Evolutionary conservation across 2,329 filamentous ascomycete species (phyloP), one percentile per base, ranked within the genome.

Genomic region (Alternaria sp.): DNA sequence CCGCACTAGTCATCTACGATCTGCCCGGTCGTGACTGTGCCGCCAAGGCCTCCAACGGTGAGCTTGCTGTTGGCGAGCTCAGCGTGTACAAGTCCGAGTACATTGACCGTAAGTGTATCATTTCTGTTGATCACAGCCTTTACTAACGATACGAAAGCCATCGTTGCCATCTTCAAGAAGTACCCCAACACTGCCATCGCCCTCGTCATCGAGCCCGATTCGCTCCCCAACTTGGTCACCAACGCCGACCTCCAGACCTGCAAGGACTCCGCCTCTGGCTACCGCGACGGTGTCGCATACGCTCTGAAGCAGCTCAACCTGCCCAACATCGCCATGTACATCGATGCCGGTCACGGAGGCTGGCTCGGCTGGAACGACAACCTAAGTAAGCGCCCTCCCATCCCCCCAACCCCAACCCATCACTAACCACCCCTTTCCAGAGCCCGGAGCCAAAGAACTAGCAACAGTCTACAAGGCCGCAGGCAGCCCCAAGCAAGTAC

Each of bases 311-410:
- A 82, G 61, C 81, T 90, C 67, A 88, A 89, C 79, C 79, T 90
- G 36, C 83, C 85, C 71, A 90, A 90, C 76, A 87, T 90, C 36
- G 81, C 85, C 68, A 87, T 88, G 86, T 90, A 90, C 77, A 78
- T 90, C 45, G 88, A 90, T 71, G 88, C 87, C 21, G 88, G 87
- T 67, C 88, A 90, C 77, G 87, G 86, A 52, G 88, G 88, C 69
- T 90, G 88, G 88, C 83, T 90, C 55, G 88, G 88, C 75, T 90
- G 88, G 88, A 79, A 85, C 57, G 87, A 86, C 72, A 90, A 90
- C 80, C 83, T 88, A 56, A 75, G 76, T 64, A 72, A 52, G 49
- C 36, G 73, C 73, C 17, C 26, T 28, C 25, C 21, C 19, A 23
- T 6, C 19, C n/a, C n/a, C 40, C 9, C 13, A 30, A 40, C 6